Conservation (phyloP, 495 filamentous ascomycete genomes). For the Lasiosphaeria ovina region DNA sequence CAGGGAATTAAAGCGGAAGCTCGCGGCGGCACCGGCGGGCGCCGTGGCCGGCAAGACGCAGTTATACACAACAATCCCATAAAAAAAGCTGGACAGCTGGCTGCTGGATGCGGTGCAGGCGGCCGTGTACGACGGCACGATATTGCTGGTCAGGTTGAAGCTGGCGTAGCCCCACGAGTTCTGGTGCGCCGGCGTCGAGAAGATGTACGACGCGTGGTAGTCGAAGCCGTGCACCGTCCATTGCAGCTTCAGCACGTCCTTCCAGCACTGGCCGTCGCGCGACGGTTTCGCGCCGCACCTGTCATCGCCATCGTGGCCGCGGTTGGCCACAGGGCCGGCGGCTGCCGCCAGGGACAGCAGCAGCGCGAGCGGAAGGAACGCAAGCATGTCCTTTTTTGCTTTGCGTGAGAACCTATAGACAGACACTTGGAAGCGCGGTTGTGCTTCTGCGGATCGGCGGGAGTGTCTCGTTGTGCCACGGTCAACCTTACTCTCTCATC, state of each 20-base stretch:
- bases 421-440: too few species aligned
- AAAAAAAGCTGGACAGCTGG: constrained; percentile 43
- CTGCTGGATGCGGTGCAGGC: constrained; percentile 37
- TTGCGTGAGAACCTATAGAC: too few species aligned
- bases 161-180: constrained; percentile 40
- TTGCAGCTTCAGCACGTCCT: constrained; percentile 8
- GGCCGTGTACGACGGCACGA: constrained; percentile 28
- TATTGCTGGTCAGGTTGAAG: constrained; percentile 46
- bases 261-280: constrained; percentile 13
- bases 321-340: not conserved
- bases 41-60: constrained; percentile 23
- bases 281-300: constrained; percentile 7
- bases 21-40: constrained; percentile 13
- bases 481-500: too few species aligned
- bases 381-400: too few species aligned
- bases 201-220: constrained; percentile 39
- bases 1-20: constrained; percentile 37
- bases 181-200: constrained; percentile 42
- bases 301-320: not conserved
- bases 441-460: too few species aligned
- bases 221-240: constrained; percentile 30
- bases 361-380: too few species aligned
- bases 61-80: constrained; percentile 35
- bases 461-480: too few species aligned
- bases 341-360: constrained; percentile 3